Base-by-base conservation (phyloP, 1,284 basidiomycete genomes). In the Ustilago crameri region DNA sequence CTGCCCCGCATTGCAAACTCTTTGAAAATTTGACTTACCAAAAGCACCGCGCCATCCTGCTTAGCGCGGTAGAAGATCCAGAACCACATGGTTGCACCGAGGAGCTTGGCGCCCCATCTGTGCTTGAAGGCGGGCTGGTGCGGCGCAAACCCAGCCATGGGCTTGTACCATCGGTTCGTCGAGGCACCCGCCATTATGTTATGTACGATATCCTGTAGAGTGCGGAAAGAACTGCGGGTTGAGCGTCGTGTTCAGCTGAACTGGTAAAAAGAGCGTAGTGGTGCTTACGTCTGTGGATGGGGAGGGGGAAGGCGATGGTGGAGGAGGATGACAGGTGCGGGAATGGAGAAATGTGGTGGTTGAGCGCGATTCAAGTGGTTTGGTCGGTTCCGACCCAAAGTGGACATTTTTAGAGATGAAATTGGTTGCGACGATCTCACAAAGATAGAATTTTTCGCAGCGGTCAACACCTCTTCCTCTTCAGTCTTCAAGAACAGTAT, bases 31-130 rank as follows among this genome's bases (percentile, higher is more conserved):
- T 30, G 12, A 79, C 78, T 76, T 67, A 83, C 81, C 40, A 83
- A 64, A 20, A 83, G 51, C 37, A 82, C 80, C 26, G 81, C 74
- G 30, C 81, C 81, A 48, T 83, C 81, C 60, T 83, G 78, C 61
- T 78, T 81, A 40, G 75, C 76, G 14, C 81, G 62, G 59, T 82
- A 82, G 38, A 83, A 74, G 61, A 83, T 79, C 76, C 75, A 83
- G 63, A 83, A 83, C 79, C 79, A 81, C 80, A 82, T 82, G 43
- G 78, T 76, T 5, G 73, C 81, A 26, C 81, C 81, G 18, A 83
- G 63, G 17, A 83, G 47, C 57, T 77, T 79, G 44, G 81, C 79
- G 5, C 68, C 70, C 55, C 61, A 75, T 12, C 78, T 58, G 56
- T 83, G 81, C 51, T 72, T 74, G 48, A 79, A 68, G 3, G 79